These are phyloP conservation scores for Corymbia citriodora DNA, from an alignment of 441 rosid genomes.

Conservation along the genomic window DNA sequence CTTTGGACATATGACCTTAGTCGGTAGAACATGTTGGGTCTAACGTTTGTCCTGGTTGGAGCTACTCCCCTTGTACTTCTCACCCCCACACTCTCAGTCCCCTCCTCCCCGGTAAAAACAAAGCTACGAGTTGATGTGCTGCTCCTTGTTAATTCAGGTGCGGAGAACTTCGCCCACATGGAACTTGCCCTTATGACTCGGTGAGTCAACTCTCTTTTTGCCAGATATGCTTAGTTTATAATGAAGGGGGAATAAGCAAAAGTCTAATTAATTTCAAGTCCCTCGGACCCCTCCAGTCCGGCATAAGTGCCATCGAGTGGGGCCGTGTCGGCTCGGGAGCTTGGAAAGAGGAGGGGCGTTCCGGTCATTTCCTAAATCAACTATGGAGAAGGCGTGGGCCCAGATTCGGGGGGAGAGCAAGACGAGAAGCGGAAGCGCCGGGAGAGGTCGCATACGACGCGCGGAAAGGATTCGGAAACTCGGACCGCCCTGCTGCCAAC, in stretches of 20 bases:
- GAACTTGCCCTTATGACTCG: background rate
- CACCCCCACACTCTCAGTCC: background rate
- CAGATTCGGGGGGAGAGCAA: conserved; percentile 21
- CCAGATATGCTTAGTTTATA: background rate
- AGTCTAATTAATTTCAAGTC: background rate
- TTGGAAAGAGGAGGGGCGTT: background rate
- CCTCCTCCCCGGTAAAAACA: background rate
- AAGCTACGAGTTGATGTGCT: background rate
- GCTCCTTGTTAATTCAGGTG: background rate
- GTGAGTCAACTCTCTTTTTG: background rate
- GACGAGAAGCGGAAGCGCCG: conserved; percentile 23
- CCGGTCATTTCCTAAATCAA: background rate
- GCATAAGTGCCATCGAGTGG: background rate
- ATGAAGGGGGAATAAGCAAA: background rate
- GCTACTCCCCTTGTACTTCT: background rate
- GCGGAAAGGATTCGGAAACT: conserved; percentile 6
- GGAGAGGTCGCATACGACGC: conserved; percentile 22
- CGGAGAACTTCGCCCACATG: background rate
- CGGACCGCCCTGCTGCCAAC: background rate
- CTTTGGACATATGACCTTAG: background rate
- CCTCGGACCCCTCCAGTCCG: background rate
- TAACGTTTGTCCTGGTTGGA: background rate
- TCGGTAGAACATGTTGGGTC: background rate
- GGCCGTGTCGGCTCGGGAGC: background rate
- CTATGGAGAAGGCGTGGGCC: background rate